Evolutionary conservation across 2,329 filamentous ascomycete genomes (phyloP).

Genomic region (Aspergillus viridinutans): DNA sequence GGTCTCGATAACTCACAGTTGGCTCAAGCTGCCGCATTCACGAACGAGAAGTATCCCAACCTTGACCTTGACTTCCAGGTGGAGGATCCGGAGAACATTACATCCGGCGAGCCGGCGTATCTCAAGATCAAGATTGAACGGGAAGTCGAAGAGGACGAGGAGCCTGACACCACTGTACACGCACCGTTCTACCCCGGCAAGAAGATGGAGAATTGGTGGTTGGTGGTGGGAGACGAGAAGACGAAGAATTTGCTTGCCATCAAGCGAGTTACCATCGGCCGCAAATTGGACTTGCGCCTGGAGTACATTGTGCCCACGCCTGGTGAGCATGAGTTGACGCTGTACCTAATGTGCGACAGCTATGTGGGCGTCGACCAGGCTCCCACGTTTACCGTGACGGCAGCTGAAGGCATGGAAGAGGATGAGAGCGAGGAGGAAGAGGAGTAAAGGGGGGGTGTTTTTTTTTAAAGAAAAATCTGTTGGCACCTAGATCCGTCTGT

Average conservation of each 20-base stretch:
- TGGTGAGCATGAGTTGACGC: constrained; percentile 80
- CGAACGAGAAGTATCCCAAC: constrained; percentile 93
- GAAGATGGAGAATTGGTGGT: constrained; percentile 98
- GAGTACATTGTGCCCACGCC: constrained; percentile 86
- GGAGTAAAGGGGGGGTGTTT: constrained; percentile 41
- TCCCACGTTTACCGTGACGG: constrained; percentile 77
- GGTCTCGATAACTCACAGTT: constrained; percentile 77
- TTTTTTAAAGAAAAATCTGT: constrained; percentile 5
- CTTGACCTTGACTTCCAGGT: constrained; percentile 87
- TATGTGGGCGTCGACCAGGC: constrained; percentile 98
- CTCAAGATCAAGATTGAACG: constrained; percentile 81
- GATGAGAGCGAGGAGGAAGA: constrained; percentile 82
- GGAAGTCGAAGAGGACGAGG: constrained; percentile 69
- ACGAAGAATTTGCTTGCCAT: constrained; percentile 85
- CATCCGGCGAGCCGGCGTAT: constrained; percentile 74
- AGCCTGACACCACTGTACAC: constrained; percentile 79
- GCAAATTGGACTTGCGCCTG: constrained; percentile 70
- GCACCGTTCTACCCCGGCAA: constrained; percentile 88
- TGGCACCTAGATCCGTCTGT: constrained; percentile 15
- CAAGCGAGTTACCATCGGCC: constrained; percentile 85
- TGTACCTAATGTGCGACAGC: constrained; percentile 95
- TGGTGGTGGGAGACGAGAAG: constrained; percentile 89
- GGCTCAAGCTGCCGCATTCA: constrained; percentile 86
- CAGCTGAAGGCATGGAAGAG: constrained; percentile 90
- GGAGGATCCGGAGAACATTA: constrained; percentile 73